Base-by-base conservation (phyloP, 176 grass and related monocot genomes). In the Dactylis glomerata region DNA sequence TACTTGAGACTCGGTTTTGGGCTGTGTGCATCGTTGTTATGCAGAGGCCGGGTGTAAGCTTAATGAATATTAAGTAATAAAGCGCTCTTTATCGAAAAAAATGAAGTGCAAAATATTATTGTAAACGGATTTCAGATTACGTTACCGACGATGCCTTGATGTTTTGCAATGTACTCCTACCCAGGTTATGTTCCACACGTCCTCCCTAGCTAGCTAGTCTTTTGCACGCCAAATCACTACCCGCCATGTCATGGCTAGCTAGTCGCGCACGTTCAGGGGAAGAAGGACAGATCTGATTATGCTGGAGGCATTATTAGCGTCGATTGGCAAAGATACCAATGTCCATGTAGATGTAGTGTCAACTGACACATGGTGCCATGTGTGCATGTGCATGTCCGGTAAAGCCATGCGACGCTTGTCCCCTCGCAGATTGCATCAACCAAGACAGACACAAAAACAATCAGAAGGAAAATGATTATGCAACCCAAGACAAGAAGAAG, bases 321-420 rank as follows among this genome's bases (percentile, higher is more conserved):
- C 11, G 24, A 61, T 23, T 30, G 19, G 23, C 57, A 36, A 50
- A 77, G 62, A 85, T 78, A 44, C 85, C 85, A 5, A 36, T 36
- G 34, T 36, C 41, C n/a, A 63, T 16, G 28, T 32, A 32, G 26
- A n/a, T 62, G 58, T 28, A 70, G 42, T 11, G 40, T 51, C 58
- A 6, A 1, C 49, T 41, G 10, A 23, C 67, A 80, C 82, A 56
- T 80, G 68, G 58, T 19, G 76, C 26, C 87, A 89, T 81, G 82
- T 80, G 75, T 66, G 37, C 56, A 49, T 80, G 75, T 74, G 72
- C 72, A 75, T 19, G 30, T 36, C 28, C 14, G 46, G 17, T 3
- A 57, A 57, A 56, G 63, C 19, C 49, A 67, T 20, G 76, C 56
- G 44, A 49, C 66, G 4, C 31, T 14, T 15, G 42, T 54, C 68